A percentile compares a stretch with the other conserved stretches of the same genome.
phyloP scores from a whole-genome alignment of 805 yeast species.

The Saccharomyces kudriavzevii region DNA sequence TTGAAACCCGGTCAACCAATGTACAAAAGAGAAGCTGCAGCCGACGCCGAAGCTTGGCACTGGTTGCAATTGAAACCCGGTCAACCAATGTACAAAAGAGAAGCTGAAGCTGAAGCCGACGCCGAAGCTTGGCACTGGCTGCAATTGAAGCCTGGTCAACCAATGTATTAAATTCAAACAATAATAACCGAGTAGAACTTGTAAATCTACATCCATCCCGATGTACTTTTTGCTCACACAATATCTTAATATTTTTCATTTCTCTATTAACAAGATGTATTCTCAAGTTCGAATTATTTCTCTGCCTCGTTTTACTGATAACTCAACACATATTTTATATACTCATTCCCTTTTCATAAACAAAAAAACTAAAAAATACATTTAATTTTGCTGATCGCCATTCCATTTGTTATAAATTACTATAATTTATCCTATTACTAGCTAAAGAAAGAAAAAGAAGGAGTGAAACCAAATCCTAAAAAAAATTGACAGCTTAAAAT shows the following conservation, averaged over 20 bases:
- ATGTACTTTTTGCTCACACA: background rate
- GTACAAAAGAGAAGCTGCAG: slow-evolving; percentile 22
- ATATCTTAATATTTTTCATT: background rate
- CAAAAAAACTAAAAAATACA: background rate
- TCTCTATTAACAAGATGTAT: background rate
- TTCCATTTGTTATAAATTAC: background rate
- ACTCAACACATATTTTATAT: background rate
- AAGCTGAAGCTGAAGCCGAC: slow-evolving; percentile 20
- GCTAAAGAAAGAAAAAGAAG: background rate
- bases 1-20: slow-evolving; percentile 22
- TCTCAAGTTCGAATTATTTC: background rate
- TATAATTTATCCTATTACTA: background rate
- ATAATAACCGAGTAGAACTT: background rate
- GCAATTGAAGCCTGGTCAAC: slow-evolving; percentile 20
- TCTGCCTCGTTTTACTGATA: background rate
- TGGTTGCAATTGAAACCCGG: slow-evolving; percentile 22
- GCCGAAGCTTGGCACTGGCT: slow-evolving; percentile 27
- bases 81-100: slow-evolving; percentile 25
- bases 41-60: slow-evolving; percentile 22
- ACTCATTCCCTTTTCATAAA: background rate
- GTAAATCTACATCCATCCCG: background rate
- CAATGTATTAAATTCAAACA: slow-evolving; percentile 9
- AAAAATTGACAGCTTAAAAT: background rate
- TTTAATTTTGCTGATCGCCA: background rate
- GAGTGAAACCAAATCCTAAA: background rate